These are phyloP conservation scores for Calonectria naviculata DNA, from an alignment of 2,329 filamentous ascomycete genomes.

Conservation along the genomic window DNA sequence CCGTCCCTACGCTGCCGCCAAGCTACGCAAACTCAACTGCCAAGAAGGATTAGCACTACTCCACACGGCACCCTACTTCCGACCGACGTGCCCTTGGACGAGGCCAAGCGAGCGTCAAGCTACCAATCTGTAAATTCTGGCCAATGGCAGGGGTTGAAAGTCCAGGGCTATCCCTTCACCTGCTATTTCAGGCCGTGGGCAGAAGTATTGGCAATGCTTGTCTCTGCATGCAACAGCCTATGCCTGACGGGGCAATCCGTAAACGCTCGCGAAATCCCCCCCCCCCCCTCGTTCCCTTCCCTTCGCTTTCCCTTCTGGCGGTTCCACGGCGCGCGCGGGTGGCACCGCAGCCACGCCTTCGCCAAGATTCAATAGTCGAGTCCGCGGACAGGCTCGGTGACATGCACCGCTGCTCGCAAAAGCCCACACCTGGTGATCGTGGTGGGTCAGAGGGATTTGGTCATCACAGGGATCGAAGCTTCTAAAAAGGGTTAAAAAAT, in stretches of 20 bases:
- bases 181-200: background rate
- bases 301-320: too few relatives aligned
- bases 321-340: background rate
- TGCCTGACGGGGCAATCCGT: background rate
- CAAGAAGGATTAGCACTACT: background rate
- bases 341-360: background rate
- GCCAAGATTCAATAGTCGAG: background rate
- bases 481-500: constrained; percentile 1
- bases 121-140: background rate
- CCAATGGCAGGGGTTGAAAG: background rate
- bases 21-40: background rate
- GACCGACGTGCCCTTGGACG: background rate
- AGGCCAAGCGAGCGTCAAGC: background rate
- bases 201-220: background rate
- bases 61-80: background rate
- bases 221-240: background rate
- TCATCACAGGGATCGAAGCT: background rate
- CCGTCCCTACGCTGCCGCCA: background rate
- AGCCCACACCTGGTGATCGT: background rate
- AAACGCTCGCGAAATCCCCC: background rate
- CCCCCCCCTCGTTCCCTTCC: background rate
- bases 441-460: background rate
- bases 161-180: background rate
- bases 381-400: background rate
- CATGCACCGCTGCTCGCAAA: background rate